Evolutionary conservation across 345 rosid genomes (phyloP), one percentile per base, ranked within the genome.

Genomic region (Heritiera littoralis): DNA sequence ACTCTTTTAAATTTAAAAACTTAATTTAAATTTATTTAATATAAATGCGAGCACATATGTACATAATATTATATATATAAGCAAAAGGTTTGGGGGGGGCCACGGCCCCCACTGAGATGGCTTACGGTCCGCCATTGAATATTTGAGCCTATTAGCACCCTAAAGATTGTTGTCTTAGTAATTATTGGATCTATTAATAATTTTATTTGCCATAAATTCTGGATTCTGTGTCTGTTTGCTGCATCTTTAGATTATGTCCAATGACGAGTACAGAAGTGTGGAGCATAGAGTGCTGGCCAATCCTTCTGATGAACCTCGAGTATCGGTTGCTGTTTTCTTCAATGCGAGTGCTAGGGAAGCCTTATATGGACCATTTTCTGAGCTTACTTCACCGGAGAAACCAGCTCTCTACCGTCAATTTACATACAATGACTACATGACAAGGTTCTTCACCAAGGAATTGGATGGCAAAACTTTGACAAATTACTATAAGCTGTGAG

Each of bases 211-310:
- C 6, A 41, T 14, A 23, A n/a, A 20, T 69, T 23, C 18, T 46
- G 73, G n/a, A 13, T 18, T 12, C 40, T 48, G 58, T 41, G 23
- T n/a, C 3, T 12, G 7, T 76, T 63, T 30, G 79, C 13, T 51
- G 10, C 38, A 32, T 49, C 20, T 66, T 52, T 45, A 89, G 89
- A 89, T 89, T 1, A 4, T 89, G 78, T 86, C 91, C 0, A 90
- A 90, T 38, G 86, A 86, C 18, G 89, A 87, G 74, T 88, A 85
- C 79, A 80, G 2, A 75, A 88, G 93, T 18, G 86, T 82, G 40
- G 87, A 86, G 52, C 88, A 88, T 40, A 79, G 90, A 52, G 89
- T 85, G 66, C 67, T 87, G 80, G 93, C 92, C 0, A 89, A 87
- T 80, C 77, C 87, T 1, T 59, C 76, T 2, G 60, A 0, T 0